Evolutionary conservation across 768 basidiomycete genomes (phyloP), one percentile per base, ranked within the genome.

Genomic region (Macrocybe gigantea): DNA sequence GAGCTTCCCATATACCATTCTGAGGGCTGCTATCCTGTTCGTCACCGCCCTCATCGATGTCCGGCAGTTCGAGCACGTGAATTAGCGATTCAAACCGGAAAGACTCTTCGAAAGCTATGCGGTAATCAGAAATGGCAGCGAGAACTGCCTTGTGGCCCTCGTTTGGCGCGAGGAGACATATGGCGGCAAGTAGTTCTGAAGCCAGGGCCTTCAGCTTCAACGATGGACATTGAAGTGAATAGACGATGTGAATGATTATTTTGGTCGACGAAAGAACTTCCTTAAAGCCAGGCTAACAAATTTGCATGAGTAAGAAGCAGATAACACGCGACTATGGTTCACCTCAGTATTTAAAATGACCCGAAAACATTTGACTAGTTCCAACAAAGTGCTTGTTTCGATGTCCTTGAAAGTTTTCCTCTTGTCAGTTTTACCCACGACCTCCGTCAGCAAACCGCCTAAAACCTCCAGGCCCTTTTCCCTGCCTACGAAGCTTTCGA

Each of bases 291-390:
- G 12, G 32, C 42, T 44, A 34, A 33, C 42, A 44, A 10, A 36
- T 38, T 13, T 29, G n/a, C 5, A 49, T 48, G 7, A 34, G 42
- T 59, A 38, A 57, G 37, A 39, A 53, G 31, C 38, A 34, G 41
- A 10, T 5, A 22, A 44, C 29, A 13, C 33, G 32, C 3, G 38
- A 42, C n/a, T 37, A 32, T 37, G 22, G 33, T 45, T 60, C 57
- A 91, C 93, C 65, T 88, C 81, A 1, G 86, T 94, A 57, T 96
- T 96, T 53, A 93, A 68, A 12, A 97, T 65, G 0, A 86, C 85
- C 36, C 92, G 72, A 15, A 96, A 64, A 60, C 89, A 93, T 59
- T 84, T 88, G 53, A 91, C 73, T 15, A 83, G 63, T 60, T 95
- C 92, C 31, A 85, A 57, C 29, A 93, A 67, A 1, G 85, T 79